Base-by-base conservation (phyloP, 2,329 filamentous ascomycete species). In the Akanthomyces dipterigenus region DNA sequence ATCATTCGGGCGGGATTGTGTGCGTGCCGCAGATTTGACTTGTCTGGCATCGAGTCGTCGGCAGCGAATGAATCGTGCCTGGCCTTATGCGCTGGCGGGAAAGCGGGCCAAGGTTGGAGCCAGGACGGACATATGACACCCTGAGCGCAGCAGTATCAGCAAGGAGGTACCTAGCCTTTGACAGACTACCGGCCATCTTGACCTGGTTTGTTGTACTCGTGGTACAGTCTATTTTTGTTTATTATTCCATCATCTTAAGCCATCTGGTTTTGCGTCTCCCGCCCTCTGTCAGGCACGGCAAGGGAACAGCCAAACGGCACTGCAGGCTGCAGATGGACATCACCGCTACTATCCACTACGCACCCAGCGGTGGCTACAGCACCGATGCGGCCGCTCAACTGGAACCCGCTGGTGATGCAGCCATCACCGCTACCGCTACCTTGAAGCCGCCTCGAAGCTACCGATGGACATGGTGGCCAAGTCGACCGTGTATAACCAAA, bases 101-200 rank as follows among this genome's bases (percentile, higher is more conserved):
- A 60, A 60, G 56, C 56, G 56, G 56, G 56, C 46, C 46, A 59
- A 50, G 45, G 56, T 59, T 51, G 36, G 56, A 59, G 56, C 46
- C 56, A 43, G 36, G 31, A 59, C 46, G 36, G 56, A 26, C 56
- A 49, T 42, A 42, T 36, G 56, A 50, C 45, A 51, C 28, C 43
- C 43, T 28, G 22, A 28, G 9, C 20, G 43, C 16, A 49, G 20
- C 42, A 46, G 26, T 26, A 46, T 11, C 26, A 18, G n/a, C n/a
- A n/a, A n/a, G n/a, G n/a, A n/a, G n/a, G n/a, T 45, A 34, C 7
- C 11, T 11, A 6, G 31, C 31, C 36, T 8, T 36, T 20, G n/a
- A n/a, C n/a, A n/a, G n/a, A n/a, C 14, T 11, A 14, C 26, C 6
- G 11, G 11, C 16, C 16, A 6, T 34, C 2, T 34, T n/a, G 12